Conservation (phyloP, 371 early-diverging fungal genomes). For the Circinella umbellata region DNA sequence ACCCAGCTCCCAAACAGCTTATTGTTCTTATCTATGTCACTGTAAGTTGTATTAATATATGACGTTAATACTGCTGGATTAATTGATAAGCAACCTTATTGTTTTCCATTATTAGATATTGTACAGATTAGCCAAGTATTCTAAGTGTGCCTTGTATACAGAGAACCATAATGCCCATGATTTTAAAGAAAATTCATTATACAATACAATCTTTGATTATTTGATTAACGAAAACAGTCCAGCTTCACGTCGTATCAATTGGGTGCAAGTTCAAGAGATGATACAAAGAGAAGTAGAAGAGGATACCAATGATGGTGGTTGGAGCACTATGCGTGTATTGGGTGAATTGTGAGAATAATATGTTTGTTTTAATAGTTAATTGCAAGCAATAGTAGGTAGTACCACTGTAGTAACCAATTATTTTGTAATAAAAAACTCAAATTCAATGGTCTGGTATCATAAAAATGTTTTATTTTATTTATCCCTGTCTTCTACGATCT, state of each 20-base stretch:
- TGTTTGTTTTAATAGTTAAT: too few species aligned
- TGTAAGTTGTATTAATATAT: background rate
- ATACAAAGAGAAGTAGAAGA: background rate
- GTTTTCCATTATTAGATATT: background rate
- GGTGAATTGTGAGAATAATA: background rate
- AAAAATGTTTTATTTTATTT: too few species aligned
- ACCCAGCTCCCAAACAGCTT: background rate
- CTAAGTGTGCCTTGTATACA: background rate
- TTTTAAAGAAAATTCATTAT: too few species aligned
- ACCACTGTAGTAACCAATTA: too few species aligned
- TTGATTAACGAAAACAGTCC: background rate
- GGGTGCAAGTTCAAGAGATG: background rate
- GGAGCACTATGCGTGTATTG: background rate
- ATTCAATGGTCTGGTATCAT: too few species aligned
- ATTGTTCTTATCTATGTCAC: background rate
- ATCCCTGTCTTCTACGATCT: too few species aligned
- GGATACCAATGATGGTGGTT: background rate
- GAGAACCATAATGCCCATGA: background rate
- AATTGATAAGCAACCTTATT: background rate
- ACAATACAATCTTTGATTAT: background rate
- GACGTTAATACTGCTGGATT: background rate
- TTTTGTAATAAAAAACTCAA: too few species aligned
- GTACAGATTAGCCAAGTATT: background rate
- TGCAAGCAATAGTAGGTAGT: too few species aligned
- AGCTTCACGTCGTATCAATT: background rate